Evolutionary conservation across 2,329 filamentous ascomycete species (phyloP).

Genomic region (Zymoseptoria pseudotritici): DNA sequence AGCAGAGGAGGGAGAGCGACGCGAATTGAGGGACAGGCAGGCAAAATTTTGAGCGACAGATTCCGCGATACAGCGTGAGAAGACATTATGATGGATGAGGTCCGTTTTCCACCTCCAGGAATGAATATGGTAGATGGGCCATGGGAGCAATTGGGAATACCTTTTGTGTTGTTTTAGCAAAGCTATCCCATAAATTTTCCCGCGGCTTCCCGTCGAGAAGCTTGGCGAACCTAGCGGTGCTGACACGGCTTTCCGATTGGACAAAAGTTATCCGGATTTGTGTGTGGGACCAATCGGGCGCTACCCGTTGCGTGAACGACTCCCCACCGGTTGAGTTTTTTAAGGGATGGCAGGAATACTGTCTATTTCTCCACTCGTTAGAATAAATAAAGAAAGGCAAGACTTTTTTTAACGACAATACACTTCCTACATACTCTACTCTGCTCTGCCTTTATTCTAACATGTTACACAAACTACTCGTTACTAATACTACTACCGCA

Average conservation of each 20-base stretch:
- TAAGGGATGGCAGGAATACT: not conserved
- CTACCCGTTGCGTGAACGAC: too few relatives aligned
- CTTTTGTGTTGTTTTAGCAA: not conserved
- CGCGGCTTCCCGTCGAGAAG: too few relatives aligned
- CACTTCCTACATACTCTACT: not conserved
- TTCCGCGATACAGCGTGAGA: not conserved
- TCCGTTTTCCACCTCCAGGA: not conserved
- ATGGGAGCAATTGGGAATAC: not conserved
- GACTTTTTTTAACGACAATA: not conserved
- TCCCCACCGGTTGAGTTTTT: too few relatives aligned
- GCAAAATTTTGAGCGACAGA: not conserved
- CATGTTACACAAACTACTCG: not conserved
- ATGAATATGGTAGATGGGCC: not conserved
- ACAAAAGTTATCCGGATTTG: too few relatives aligned
- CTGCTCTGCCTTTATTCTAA: not conserved
- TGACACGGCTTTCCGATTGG: too few relatives aligned
- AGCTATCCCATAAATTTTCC: too few relatives aligned
- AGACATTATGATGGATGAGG: not conserved
- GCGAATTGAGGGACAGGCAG: not conserved
- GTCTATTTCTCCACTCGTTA: not conserved
- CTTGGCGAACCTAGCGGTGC: too few relatives aligned
- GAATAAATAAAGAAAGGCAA: not conserved
- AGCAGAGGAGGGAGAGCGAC: slow-evolving; percentile 40
- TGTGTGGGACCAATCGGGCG: too few relatives aligned
- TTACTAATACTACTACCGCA: not conserved